Percentiles rank a stretch among this genome's conserved stretches.
phyloP scores from a whole-genome alignment of 768 basidiomycete genomes.

The Suillus variegatus region DNA sequence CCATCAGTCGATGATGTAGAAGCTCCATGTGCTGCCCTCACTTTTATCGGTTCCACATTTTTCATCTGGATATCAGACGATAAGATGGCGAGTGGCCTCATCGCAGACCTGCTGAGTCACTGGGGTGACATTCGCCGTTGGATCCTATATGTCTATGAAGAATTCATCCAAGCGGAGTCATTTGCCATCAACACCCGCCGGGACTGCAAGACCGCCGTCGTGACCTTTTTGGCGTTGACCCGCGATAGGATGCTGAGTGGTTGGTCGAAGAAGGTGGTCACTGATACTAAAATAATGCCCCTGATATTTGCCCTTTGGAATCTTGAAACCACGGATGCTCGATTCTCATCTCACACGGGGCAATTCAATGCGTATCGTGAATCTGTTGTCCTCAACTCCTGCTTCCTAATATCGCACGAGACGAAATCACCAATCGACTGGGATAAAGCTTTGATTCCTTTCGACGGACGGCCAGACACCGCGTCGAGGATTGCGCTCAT shows the following conservation, averaged over 20 bases:
- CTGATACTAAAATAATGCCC: conserved; percentile 28
- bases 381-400: conserved; percentile 29
- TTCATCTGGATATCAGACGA: conserved; percentile 24
- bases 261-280: conserved; percentile 27
- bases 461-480: conserved; percentile 19
- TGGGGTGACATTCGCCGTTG: conserved; percentile 30
- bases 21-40: conserved; percentile 17
- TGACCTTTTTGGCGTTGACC: conserved; percentile 29
- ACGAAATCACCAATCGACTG: conserved; percentile 19
- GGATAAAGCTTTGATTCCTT: conserved; percentile 24
- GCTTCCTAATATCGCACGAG: conserved; percentile 29
- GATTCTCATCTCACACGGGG: conserved; percentile 24
- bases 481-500: conserved; percentile 22
- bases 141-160: conserved; percentile 24
- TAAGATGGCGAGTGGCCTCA: conserved; percentile 17
- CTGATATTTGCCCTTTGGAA: conserved; percentile 31
- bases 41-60: conserved; percentile 23
- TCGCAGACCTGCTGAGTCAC: conserved; percentile 15
- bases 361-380: conserved; percentile 22
- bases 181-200: conserved; percentile 15
- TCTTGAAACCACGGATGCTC: conserved; percentile 24
- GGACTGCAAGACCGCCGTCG: conserved; percentile 24
- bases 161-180: conserved; percentile 14
- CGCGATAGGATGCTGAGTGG: conserved; percentile 24
- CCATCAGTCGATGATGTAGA: conserved; percentile 12